These are phyloP conservation scores for Dalbergia cultrata DNA, from an alignment of 306 rosid species.

Conservation along the genomic window DNA sequence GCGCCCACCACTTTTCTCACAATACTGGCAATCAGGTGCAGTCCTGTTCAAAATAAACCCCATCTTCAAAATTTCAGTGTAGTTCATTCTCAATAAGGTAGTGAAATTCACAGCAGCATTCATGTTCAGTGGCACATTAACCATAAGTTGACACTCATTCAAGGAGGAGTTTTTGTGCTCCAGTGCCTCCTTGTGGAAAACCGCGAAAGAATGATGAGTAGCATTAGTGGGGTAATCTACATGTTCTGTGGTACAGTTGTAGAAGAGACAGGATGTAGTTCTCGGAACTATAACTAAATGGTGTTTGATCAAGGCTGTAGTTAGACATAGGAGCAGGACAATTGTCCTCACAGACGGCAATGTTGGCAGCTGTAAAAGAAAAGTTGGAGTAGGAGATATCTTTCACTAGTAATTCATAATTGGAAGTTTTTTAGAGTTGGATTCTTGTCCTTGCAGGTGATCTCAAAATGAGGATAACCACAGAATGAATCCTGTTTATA, in stretches of 20 bases:
- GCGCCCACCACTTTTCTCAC: constrained; percentile 68
- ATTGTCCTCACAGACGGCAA: constrained; percentile 39
- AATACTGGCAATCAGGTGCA: constrained; percentile 58
- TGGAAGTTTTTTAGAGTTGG: constrained; percentile 62
- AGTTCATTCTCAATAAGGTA: constrained; percentile 51
- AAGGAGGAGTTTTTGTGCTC: constrained; percentile 48
- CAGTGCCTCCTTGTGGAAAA: constrained; percentile 60
- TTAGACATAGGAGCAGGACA: constrained; percentile 69
- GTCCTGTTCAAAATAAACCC: constrained; percentile 75
- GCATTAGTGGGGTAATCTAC: constrained; percentile 45
- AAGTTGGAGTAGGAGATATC: constrained; percentile 61
- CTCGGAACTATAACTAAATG: constrained; percentile 48
- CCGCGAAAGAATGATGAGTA: constrained; percentile 62
- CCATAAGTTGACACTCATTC: constrained; percentile 57
- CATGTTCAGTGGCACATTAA: constrained; percentile 52
- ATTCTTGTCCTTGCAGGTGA: constrained; percentile 54
- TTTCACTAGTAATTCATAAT: constrained; percentile 53
- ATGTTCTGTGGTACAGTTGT: constrained; percentile 63
- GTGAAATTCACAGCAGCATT: constrained; percentile 29
- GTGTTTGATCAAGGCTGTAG: constrained; percentile 60
- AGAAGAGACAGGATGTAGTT: constrained; percentile 61
- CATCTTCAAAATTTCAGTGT: constrained; percentile 58
- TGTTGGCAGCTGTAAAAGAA: constrained; percentile 53
- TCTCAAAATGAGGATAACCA: constrained; percentile 63
- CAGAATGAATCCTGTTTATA: constrained; percentile 56